phyloP scores from a whole-genome alignment of 257 asterid genomes.

The Solanum habrochaites region DNA sequence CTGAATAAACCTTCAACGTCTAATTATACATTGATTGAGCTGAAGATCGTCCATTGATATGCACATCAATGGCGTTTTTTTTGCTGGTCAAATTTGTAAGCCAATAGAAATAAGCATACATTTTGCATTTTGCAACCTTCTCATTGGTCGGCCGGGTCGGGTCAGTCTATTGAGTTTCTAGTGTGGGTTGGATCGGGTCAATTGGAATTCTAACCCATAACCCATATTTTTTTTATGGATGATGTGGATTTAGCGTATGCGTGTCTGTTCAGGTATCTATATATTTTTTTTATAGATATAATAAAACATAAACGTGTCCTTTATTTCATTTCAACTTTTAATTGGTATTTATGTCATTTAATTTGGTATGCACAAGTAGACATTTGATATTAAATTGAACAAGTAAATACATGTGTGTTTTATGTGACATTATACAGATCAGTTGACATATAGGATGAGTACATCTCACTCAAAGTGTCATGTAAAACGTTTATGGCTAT shows the following conservation, averaged over 20 bases:
- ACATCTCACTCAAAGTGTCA: fast-evolving
- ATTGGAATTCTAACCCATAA: background rate
- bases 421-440: background rate
- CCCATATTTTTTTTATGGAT: background rate
- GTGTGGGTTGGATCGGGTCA: background rate
- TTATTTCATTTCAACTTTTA: too few relatives aligned
- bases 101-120: background rate
- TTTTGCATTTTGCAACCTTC: background rate
- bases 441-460: background rate
- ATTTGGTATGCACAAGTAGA: background rate
- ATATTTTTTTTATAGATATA: too few relatives aligned
- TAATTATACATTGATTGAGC: background rate
- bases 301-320: too few relatives aligned
- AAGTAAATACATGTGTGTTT: fast-evolving
- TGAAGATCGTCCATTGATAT: background rate
- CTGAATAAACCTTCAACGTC: background rate
- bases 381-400: background rate
- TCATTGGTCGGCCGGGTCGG: background rate
- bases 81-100: background rate
- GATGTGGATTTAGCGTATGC: background rate
- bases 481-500: fast-evolving
- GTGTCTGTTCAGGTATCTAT: too few relatives aligned
- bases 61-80: background rate
- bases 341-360: too few relatives aligned
- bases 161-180: background rate